These are phyloP conservation scores for Pleurotus tuoliensis DNA, from an alignment of 768 basidiomycete species.

Conservation along the genomic window DNA sequence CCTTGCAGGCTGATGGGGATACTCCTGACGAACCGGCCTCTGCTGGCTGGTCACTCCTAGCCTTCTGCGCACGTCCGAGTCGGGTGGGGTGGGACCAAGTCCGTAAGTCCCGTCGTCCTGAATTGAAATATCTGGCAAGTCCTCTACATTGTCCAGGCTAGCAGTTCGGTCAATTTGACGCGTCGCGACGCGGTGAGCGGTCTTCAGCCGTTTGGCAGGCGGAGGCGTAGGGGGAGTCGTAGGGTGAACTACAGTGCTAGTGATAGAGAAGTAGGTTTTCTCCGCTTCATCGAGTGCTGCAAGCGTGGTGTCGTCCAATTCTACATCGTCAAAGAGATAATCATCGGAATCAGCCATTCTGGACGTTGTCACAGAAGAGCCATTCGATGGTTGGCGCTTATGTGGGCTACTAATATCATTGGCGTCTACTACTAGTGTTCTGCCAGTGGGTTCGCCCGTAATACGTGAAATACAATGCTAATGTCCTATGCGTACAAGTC, in stretches of 20 bases:
- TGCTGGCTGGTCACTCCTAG: no score
- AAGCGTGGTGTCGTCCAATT: conserved; percentile 58
- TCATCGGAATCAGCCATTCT: conserved; percentile 68
- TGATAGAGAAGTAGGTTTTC: conserved; percentile 28
- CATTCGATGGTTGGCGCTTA: no score
- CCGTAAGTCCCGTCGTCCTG: conserved; percentile 55
- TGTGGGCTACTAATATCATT: no score
- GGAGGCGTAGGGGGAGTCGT: conserved; percentile 22
- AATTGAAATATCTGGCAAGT: conserved; percentile 64
- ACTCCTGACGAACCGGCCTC: no score
- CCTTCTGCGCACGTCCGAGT: conserved; percentile 8
- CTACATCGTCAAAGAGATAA: conserved; percentile 59
- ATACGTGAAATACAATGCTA: no score
- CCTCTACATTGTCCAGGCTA: conserved; percentile 38
- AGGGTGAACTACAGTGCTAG: conserved; percentile 12
- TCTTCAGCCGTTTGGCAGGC: conserved; percentile 56
- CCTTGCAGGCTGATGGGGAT: no score
- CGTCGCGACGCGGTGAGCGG: conserved; percentile 19
- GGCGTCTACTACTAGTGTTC: no score
- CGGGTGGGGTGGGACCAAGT: conserved; percentile 22
- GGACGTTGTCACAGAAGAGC: background rate
- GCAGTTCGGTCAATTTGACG: background rate
- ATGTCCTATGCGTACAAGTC: no score
- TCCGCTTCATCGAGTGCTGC: conserved; percentile 63
- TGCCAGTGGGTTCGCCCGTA: no score